These are phyloP conservation scores for Epichloe hybrida DNA, from an alignment of 2,329 filamentous ascomycete species.

Conservation along the genomic window DNA sequence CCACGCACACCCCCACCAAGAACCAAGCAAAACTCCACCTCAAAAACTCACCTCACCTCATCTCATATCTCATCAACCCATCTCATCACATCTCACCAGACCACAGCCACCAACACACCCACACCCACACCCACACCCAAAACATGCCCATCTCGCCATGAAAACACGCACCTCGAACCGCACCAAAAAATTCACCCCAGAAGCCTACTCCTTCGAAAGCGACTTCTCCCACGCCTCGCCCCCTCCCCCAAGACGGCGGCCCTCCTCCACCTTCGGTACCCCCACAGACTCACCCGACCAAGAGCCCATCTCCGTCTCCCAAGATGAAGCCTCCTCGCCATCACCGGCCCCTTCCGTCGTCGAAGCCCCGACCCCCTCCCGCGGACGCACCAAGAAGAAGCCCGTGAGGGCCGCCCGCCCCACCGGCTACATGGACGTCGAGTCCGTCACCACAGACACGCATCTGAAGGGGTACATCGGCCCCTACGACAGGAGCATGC, in stretches of 20 bases:
- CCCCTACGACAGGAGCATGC: conserved; percentile 20
- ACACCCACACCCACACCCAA: not conserved
- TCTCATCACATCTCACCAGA: not conserved
- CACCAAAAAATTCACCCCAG: conserved; percentile 19
- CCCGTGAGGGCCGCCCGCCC: not conserved
- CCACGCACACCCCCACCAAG: too few relatives aligned
- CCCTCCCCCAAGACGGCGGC: not conserved
- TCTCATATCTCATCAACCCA: not conserved
- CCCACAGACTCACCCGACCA: conserved; percentile 12
- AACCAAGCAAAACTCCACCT: not conserved
- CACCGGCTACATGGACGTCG: conserved; percentile 17
- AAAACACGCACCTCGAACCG: conserved; percentile 25
- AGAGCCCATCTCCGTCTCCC: conserved; percentile 13
- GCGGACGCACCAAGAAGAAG: not conserved
- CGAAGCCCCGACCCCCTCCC: not conserved
- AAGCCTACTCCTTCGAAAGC: conserved; percentile 23
- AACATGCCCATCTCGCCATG: conserved; percentile 13
- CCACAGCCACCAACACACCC: not conserved
- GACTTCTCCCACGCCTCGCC: not conserved
- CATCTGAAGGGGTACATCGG: conserved; percentile 22
- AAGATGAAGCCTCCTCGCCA: conserved; percentile 11
- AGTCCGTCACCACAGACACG: conserved; percentile 20
- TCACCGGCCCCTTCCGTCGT: not conserved
- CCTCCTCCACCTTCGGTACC: not conserved
- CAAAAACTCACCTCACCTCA: not conserved